phyloP scores from a whole-genome alignment of 2,329 filamentous ascomycete genomes.

The Cordyceps cicadae region DNA sequence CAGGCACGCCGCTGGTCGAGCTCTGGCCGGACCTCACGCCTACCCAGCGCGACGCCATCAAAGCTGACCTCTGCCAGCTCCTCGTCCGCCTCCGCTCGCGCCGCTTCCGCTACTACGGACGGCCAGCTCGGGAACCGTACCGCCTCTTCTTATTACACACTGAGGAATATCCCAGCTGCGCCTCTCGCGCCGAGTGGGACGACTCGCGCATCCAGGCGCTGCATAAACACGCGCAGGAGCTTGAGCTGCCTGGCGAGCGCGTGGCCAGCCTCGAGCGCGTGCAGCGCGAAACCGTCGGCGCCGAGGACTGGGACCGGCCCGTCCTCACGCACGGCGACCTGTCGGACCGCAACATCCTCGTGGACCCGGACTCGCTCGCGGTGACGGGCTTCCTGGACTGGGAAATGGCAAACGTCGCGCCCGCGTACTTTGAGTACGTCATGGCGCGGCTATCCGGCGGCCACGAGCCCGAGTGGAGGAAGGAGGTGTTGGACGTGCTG shows the following conservation, averaged over 20 bases:
- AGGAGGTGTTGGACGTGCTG: background rate
- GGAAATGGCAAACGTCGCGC: background rate
- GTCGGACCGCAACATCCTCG: constrained; percentile 1
- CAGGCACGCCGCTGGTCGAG: background rate
- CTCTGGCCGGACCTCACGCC: background rate
- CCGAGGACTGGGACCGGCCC: background rate
- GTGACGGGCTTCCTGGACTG: background rate
- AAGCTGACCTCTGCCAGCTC: background rate
- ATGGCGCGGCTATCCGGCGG: background rate
- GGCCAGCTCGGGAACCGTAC: background rate
- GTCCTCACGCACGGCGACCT: background rate
- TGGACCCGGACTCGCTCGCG: background rate
- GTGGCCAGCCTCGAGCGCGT: background rate
- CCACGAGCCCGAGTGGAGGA: constrained; percentile 1
- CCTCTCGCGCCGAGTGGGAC: background rate
- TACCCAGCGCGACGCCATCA: background rate
- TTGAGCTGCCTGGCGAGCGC: background rate
- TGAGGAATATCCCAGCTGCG: background rate
- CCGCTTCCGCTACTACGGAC: constrained; percentile 2
- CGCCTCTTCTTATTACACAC: background rate
- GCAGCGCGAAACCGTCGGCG: background rate
- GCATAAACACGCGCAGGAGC: background rate
- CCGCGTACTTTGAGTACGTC: constrained; percentile 4
- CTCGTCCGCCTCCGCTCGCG: background rate
- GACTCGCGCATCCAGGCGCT: background rate